Evolutionary conservation across 345 rosid genomes (phyloP).

Genomic region (Gossypium arboreum): DNA sequence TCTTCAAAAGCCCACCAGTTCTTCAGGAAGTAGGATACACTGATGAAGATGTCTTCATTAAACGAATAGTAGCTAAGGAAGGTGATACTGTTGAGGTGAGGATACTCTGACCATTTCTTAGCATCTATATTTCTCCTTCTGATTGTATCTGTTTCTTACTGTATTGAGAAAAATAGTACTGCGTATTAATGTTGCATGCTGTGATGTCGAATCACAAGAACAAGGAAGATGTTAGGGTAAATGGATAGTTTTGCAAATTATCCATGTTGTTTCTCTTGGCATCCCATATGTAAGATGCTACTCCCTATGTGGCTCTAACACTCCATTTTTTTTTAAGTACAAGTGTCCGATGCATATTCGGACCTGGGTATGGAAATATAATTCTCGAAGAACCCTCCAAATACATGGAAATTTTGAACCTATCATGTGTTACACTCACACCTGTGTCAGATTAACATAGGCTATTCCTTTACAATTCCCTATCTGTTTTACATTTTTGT

Average conservation of each 20-base stretch:
- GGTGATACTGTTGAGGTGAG: conserved; percentile 92
- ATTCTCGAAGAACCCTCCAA: background rate
- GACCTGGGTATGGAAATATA: background rate
- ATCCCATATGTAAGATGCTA: background rate
- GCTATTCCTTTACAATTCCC: background rate
- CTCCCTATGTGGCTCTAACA: background rate
- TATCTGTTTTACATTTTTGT: background rate
- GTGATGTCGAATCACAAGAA: background rate
- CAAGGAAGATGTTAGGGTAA: background rate
- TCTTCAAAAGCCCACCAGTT: conserved; percentile 89
- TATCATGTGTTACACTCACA: background rate
- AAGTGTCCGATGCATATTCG: background rate
- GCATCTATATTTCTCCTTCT: background rate
- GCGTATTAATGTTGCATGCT: background rate
- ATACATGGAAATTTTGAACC: background rate
- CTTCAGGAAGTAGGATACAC: conserved; percentile 96
- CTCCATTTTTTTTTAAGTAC: background rate
- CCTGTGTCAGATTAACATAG: background rate
- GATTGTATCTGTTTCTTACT: background rate
- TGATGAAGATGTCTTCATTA: conserved; percentile 88
- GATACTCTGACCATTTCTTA: conserved; percentile 12
- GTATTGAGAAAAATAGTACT: background rate
- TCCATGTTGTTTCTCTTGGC: background rate
- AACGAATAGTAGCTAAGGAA: conserved; percentile 82
- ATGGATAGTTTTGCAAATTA: background rate